phyloP scores from a whole-genome alignment of 2,329 filamentous ascomycete genomes.

The Colletotrichum graminicola region DNA sequence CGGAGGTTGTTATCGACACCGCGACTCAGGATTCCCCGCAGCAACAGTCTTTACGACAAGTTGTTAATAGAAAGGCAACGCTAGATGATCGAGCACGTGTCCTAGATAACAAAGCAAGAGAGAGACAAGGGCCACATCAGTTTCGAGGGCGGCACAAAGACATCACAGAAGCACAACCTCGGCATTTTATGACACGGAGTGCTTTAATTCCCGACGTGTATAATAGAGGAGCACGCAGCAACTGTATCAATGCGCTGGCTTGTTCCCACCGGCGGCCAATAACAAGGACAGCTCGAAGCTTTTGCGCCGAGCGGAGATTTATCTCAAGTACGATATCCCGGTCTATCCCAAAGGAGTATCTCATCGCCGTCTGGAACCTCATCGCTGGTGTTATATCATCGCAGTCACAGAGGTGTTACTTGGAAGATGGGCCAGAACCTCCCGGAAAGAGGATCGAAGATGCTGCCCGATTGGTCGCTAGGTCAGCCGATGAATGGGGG shows the following conservation, averaged over 20 bases:
- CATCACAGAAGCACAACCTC: neutral
- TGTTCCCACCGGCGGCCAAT: slow-evolving; percentile 16
- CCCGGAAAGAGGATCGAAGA: slow-evolving; percentile 46
- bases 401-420: slow-evolving; percentile 94
- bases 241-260: slow-evolving; percentile 45
- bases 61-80: neutral
- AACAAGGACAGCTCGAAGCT: slow-evolving; percentile 31
- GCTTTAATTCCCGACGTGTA: slow-evolving; percentile 31
- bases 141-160: slow-evolving; percentile 11
- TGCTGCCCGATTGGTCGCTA: slow-evolving; percentile 46
- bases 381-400: slow-evolving; percentile 87
- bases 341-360: slow-evolving; percentile 44
- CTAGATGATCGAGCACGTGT: neutral
- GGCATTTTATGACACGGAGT: neutral
- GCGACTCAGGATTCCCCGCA: neutral
- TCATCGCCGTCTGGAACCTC: slow-evolving; percentile 47
- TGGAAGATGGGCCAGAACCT: slow-evolving; percentile 64
- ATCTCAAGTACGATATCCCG: slow-evolving; percentile 41
- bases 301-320: slow-evolving; percentile 34
- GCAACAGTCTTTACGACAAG: neutral
- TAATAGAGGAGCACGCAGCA: slow-evolving; percentile 44
- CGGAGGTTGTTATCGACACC: neutral
- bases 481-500: slow-evolving; percentile 47
- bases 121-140: neutral
- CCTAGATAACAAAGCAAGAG: neutral